Conservation (phyloP, 208 protist species). For the Porcisia hertigi region DNA sequence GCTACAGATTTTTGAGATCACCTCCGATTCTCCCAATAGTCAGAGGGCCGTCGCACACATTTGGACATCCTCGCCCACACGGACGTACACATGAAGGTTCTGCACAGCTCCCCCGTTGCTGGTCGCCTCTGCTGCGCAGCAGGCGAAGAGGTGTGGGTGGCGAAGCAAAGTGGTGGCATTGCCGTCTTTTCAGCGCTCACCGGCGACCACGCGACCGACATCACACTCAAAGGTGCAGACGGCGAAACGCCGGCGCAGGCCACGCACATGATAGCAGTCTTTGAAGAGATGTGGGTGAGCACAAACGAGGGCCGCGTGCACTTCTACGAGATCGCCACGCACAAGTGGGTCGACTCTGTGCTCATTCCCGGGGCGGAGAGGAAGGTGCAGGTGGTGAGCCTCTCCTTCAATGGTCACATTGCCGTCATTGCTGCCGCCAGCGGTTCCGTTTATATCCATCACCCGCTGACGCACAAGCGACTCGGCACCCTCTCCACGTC, state of each 20-base stretch:
- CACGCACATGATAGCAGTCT: constrained; percentile 41
- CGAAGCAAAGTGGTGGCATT: constrained; percentile 57
- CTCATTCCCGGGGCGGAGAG: constrained; percentile 42
- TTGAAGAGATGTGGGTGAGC: constrained; percentile 66
- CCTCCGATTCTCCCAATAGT: no score
- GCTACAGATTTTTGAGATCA: no score
- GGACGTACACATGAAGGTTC: constrained; percentile 21
- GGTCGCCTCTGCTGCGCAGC: constrained; percentile 62
- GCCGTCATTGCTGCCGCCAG: constrained; percentile 48
- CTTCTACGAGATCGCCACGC: constrained; percentile 33
- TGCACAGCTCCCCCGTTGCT: constrained; percentile 22
- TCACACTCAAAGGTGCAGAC: constrained; percentile 31
- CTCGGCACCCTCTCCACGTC: constrained; percentile 37
- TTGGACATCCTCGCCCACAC: background rate
- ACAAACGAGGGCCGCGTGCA: constrained; percentile 49
- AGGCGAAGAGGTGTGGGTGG: constrained; percentile 70
- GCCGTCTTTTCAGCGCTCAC: constrained; percentile 41
- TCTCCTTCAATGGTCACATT: constrained; percentile 63
- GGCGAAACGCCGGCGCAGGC: constrained; percentile 27
- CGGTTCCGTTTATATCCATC: constrained; percentile 49
- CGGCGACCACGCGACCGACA: constrained; percentile 20
- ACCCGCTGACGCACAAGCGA: constrained; percentile 46
- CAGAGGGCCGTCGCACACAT: no score
- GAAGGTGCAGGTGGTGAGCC: constrained; percentile 37
- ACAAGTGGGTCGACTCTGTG: constrained; percentile 21